Evolutionary conservation across 805 yeast species (phyloP), one percentile per base, ranked within the genome.

Genomic region (Spathaspora boniae): DNA sequence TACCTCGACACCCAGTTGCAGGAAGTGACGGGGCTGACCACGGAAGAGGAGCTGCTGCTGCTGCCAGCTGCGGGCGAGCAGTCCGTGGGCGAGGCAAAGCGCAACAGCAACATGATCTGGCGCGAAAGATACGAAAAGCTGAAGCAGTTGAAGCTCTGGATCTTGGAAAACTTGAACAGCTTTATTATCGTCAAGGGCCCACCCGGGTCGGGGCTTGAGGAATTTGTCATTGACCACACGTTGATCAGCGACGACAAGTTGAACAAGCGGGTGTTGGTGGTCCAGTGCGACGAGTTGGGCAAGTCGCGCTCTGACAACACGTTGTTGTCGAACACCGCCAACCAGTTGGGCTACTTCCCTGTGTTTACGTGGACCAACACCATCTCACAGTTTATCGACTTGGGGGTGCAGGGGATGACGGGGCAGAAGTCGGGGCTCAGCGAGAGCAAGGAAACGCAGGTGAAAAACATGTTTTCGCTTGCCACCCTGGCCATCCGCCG

Each of bases 361-460:
- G 81, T 86, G 5, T 93, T 93, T 56, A 85, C 96, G 16, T 91
- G 97, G 96, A 63, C 89, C 41, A 86, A 86, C 55, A 76, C 83
- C 2, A 63, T 89, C 9, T 78, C 95, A 0, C 76, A 79, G 39
- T 80, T 88, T 40, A 63, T 86, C 31, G 98, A 93, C 60, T 68
- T 93, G 49, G 86, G 81, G 36, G 83, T 85, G 14, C 95, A 87
- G 53, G 91, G 97, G 38, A 56, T 91, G 27, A 87, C 95, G 1
- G 98, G 98, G 1, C 97, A 88, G 54, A 89, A 88, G 53, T 83
- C 95, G 3, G 96, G 96, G 1, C 65, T 89, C 31, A 77, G 89
- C 20, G 96, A 89, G 53, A 65, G 86, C 2, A 81, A 80, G 43
- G 96, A 89, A 47, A 61, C 82, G 0, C 96, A 86, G 54, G 74